Evolutionary conservation across 306 rosid genomes (phyloP).

Genomic region (Lagenaria siceraria): DNA sequence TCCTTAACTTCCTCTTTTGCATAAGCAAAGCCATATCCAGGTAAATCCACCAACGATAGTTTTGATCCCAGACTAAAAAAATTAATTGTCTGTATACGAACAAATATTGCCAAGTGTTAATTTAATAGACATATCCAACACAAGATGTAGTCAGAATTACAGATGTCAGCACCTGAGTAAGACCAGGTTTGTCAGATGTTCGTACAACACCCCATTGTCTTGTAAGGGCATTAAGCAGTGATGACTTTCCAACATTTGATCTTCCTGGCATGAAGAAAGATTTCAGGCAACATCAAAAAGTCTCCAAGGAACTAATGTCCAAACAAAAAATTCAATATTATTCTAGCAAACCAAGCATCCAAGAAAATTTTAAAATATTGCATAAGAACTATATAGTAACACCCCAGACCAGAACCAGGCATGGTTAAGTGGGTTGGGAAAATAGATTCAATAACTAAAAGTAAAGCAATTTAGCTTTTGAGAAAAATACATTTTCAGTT

Average conservation of each 20-base stretch:
- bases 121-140: conserved; percentile 1
- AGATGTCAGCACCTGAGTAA: conserved; percentile 49
- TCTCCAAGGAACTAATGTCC: background rate
- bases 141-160: background rate
- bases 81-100: conserved; percentile 62
- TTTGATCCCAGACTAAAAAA: conserved; percentile 71
- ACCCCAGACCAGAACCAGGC: background rate
- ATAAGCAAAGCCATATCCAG: conserved; percentile 96
- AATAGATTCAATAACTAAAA: background rate
- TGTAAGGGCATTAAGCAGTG: conserved; percentile 84
- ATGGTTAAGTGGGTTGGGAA: background rate
- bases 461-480: background rate
- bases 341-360: background rate
- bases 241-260: conserved; percentile 95
- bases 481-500: too few species aligned
- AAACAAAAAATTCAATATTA: background rate
- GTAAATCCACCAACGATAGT: conserved; percentile 81
- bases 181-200: conserved; percentile 92
- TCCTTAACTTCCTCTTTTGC: conserved; percentile 97
- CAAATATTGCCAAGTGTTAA: background rate
- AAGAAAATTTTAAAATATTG: background rate
- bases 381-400: background rate
- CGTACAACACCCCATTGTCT: conserved; percentile 96
- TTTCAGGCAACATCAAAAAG: background rate
- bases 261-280: conserved; percentile 40